phyloP scores from a whole-genome alignment of 140 eudicot genomes.

The Ambrosia hybrid region DNA sequence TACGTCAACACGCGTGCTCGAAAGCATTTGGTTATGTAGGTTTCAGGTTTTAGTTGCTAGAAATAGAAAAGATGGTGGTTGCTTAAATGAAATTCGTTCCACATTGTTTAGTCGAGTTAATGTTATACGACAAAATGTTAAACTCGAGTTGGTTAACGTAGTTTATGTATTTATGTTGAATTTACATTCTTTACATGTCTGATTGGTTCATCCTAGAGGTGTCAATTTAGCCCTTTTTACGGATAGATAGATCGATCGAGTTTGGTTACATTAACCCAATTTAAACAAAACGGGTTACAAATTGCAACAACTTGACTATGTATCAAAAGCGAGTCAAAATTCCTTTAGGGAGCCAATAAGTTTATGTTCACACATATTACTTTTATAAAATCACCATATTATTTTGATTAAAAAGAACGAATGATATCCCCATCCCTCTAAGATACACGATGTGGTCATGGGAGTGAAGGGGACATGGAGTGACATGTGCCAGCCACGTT shows the following conservation, averaged over 20 bases:
- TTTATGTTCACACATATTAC: too few relatives aligned
- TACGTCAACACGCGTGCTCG: conserved; percentile 13
- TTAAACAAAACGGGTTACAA: background rate
- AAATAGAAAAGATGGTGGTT: conserved; percentile 31
- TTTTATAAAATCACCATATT: too few relatives aligned
- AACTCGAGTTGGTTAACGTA: conserved; percentile 29
- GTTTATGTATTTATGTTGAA: conserved; percentile 31
- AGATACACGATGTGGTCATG: too few relatives aligned
- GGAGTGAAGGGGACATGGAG: too few relatives aligned
- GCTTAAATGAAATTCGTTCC: conserved; percentile 9
- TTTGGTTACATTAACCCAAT: background rate
- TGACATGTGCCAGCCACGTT: too few relatives aligned
- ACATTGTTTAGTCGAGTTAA: conserved; percentile 40
- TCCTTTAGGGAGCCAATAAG: too few relatives aligned
- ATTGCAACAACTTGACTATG: background rate
- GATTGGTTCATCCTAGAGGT: background rate
- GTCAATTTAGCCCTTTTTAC: background rate
- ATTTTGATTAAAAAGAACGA: too few relatives aligned
- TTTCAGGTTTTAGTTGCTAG: conserved; percentile 33
- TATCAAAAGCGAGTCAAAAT: too few relatives aligned
- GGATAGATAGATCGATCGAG: background rate
- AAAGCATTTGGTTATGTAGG: conserved; percentile 27
- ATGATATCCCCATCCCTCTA: too few relatives aligned
- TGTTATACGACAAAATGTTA: conserved; percentile 26
- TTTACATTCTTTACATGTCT: background rate